These are phyloP conservation scores for Wickerhamomyces strasburgensis DNA, from an alignment of 805 yeast genomes.

Conservation along the genomic window DNA sequence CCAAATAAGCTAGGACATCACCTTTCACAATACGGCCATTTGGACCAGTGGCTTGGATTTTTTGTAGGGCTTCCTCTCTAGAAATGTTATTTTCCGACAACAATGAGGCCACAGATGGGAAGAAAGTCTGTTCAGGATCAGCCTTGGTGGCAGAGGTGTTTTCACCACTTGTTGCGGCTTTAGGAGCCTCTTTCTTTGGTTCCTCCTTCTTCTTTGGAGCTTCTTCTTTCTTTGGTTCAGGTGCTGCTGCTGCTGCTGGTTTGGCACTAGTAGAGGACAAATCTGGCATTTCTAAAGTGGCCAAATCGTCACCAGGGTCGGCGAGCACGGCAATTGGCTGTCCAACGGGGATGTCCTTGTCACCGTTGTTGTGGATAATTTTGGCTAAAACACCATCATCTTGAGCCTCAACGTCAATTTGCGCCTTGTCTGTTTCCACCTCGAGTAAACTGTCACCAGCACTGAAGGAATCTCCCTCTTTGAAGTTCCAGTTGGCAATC, in stretches of 20 bases:
- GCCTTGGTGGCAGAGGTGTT: conserved; percentile 36
- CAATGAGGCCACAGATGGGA: conserved; percentile 75
- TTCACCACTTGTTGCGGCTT: conserved; percentile 20
- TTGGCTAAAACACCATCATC: conserved; percentile 91
- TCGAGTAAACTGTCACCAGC: conserved; percentile 83
- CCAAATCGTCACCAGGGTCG: conserved; percentile 80
- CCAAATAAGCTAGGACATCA: conserved; percentile 81
- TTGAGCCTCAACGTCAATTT: conserved; percentile 79
- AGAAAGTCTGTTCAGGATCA: conserved; percentile 58
- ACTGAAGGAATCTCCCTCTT: conserved; percentile 65
- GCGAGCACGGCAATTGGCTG: conserved; percentile 84
- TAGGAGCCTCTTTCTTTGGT: conserved; percentile 11
- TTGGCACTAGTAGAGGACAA: conserved; percentile 19
- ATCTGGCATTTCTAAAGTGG: conserved; percentile 54
- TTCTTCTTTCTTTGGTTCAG: conserved; percentile 7
- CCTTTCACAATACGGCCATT: conserved; percentile 85
- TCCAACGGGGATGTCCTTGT: conserved; percentile 78
- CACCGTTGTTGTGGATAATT: conserved; percentile 65
- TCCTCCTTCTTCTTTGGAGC: conserved; percentile 6
- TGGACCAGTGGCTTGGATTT: conserved; percentile 84
- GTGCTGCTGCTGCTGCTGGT: conserved; percentile 13
- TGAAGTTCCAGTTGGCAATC: conserved; percentile 81
- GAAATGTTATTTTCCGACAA: conserved; percentile 60
- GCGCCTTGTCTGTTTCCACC: conserved; percentile 84
- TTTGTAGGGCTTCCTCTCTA: conserved; percentile 59